phyloP scores from a whole-genome alignment of 163 green algal species.

The Chloroidium sp. region DNA sequence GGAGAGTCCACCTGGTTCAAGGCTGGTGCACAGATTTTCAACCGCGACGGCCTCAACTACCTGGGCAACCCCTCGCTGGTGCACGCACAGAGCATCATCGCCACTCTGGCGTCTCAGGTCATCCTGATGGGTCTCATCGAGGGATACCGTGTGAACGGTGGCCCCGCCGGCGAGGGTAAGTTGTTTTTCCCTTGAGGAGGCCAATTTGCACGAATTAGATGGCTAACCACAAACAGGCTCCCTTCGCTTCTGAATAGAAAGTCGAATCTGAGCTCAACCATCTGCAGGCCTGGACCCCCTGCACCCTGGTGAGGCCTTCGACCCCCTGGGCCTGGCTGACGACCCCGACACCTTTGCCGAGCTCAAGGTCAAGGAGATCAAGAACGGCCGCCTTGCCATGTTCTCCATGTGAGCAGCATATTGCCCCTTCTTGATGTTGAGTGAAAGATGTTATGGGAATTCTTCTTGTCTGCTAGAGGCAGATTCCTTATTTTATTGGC shows the following conservation, averaged over 20 bases:
- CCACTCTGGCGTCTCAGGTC: conserved; percentile 63
- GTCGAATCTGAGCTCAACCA: background rate
- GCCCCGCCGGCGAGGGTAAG: conserved; percentile 41
- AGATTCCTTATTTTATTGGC: too few species aligned
- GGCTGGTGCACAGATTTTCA: conserved; percentile 80
- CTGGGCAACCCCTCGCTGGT: conserved; percentile 75
- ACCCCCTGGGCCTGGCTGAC: conserved; percentile 54
- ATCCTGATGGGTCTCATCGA: conserved; percentile 84
- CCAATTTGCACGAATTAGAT: too few species aligned
- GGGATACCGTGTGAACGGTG: conserved; percentile 77
- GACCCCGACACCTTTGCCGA: conserved; percentile 77
- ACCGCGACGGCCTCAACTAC: conserved; percentile 81
- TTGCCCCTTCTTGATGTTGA: background rate
- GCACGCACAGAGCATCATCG: conserved; percentile 76
- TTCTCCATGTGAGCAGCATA: conserved; percentile 25
- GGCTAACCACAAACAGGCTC: too few species aligned
- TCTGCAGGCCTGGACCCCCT: background rate
- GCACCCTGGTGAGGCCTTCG: conserved; percentile 21
- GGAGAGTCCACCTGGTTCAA: conserved; percentile 72
- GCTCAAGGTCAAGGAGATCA: conserved; percentile 57
- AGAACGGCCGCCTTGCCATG: conserved; percentile 51
- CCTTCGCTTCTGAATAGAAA: too few species aligned
- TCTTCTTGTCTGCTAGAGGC: too few species aligned
- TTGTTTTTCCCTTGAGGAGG: background rate
- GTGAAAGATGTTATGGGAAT: too few species aligned